These are phyloP conservation scores for Epithemia pelagica DNA, from an alignment of 108 stramenopile genomes.

Conservation along the genomic window DNA sequence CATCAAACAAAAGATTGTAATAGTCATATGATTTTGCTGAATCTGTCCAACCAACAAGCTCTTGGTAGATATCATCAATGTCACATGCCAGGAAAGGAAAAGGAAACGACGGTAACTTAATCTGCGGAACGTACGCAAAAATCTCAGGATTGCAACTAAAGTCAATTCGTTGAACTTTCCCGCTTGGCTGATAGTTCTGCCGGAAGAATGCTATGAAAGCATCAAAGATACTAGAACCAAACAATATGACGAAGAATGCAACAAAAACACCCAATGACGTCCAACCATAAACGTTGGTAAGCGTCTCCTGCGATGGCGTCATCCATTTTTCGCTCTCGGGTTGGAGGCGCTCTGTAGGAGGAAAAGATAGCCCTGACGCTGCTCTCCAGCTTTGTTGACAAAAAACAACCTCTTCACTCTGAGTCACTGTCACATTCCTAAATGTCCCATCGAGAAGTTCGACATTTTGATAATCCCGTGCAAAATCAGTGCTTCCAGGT, in stretches of 20 bases:
- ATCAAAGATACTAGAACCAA: conserved; percentile 21
- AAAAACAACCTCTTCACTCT: conserved; percentile 21
- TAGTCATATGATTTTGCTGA: conserved; percentile 46
- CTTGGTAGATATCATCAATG: conserved; percentile 55
- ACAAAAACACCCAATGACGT: conserved; percentile 27
- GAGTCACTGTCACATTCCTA: conserved; percentile 20
- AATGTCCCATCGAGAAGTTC: neutral
- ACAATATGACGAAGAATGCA: conserved; percentile 30
- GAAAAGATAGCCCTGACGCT: conserved; percentile 30
- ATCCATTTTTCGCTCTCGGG: conserved; percentile 37
- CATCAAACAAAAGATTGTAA: conserved; percentile 67
- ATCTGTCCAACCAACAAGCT: conserved; percentile 62
- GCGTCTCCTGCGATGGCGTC: conserved; percentile 33
- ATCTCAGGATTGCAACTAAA: conserved; percentile 54
- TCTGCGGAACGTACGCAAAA: conserved; percentile 57
- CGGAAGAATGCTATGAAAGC: conserved; percentile 29
- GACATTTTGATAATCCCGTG: neutral
- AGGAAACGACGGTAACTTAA: conserved; percentile 39
- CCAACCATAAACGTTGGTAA: conserved; percentile 49
- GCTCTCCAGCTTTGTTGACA: conserved; percentile 35
- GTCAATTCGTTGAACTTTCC: conserved; percentile 54
- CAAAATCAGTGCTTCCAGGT: neutral
- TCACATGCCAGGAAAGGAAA: conserved; percentile 62
- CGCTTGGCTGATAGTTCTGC: conserved; percentile 39
- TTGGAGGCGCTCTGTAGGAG: conserved; percentile 35